Evolutionary conservation across 108 stramenopile species (phyloP).

Genomic region (Cylindrotheca fusiformis): DNA sequence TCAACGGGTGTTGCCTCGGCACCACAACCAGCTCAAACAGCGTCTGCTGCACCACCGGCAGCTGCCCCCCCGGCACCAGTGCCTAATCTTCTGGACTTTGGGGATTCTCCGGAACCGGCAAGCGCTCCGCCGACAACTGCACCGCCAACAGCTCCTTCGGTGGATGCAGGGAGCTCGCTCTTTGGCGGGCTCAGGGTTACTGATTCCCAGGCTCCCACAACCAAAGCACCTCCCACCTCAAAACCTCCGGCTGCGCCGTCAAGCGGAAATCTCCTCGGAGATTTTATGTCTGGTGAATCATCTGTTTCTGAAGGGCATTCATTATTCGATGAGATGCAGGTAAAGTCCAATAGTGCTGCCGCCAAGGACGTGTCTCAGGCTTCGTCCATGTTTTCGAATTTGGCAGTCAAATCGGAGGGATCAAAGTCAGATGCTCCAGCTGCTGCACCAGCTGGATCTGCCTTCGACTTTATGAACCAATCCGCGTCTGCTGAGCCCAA

Average conservation of each 20-base stretch:
- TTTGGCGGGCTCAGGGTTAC: conserved; percentile 20
- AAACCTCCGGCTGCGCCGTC: conserved; percentile 21
- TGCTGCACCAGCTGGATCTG: conserved; percentile 50
- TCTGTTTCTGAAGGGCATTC: conserved; percentile 8
- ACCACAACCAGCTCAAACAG: conserved; percentile 7
- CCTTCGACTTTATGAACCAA: conserved; percentile 76
- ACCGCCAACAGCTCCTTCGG: conserved; percentile 6
- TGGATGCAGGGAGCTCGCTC: conserved; percentile 2
- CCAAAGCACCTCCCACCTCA: conserved; percentile 11
- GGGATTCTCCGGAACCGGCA: conserved; percentile 25
- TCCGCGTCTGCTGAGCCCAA: conserved; percentile 19
- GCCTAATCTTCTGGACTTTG: conserved; percentile 77
- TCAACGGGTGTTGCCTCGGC: conserved; percentile 13
- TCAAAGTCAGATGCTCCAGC: conserved; percentile 10
- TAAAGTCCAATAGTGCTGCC: conserved; percentile 29
- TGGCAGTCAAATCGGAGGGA: conserved; percentile 22
- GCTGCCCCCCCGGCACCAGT: conserved; percentile 48
- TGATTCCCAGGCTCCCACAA: conserved; percentile 1
- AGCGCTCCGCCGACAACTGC: conserved; percentile 21
- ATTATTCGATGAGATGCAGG: conserved; percentile 61
- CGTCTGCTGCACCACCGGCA: conserved; percentile 27
- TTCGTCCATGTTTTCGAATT: conserved; percentile 41
- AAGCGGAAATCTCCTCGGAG: conserved; percentile 16
- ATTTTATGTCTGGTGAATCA: conserved; percentile 5
- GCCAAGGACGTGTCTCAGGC: conserved; percentile 16